Base-by-base conservation (phyloP, 768 basidiomycete species). In the Termitomyces sp. region DNA sequence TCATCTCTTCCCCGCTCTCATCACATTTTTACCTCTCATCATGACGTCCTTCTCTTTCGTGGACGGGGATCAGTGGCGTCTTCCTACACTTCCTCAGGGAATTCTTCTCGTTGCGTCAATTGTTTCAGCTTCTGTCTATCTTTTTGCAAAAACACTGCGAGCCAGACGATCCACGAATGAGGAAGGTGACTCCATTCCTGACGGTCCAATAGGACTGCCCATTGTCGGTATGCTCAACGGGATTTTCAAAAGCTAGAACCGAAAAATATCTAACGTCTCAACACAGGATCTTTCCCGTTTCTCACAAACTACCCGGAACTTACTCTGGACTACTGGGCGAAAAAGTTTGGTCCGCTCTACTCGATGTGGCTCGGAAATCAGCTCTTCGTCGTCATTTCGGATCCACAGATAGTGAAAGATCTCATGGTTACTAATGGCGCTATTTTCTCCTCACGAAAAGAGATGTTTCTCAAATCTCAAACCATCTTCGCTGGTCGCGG, bases 331-430 rank as follows among this genome's bases (percentile, higher is more conserved):
- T 56, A 64, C 36, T 81, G 79, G 79, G 71, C 75, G 1, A 73
- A 74, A 55, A 71, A 72, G 54, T 80, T 71, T 55, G 80, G 80
- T 0, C 66, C 76, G 0, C 55, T 81, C 12, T 80, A 74, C 60
- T 80, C 79, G 7, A 57, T 81, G 52, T 77, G 72, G 72, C 70
- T 82, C 22, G 80, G 80, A 18, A 74, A 77, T 58, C 79, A 79
- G 58, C 74, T 79, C 20, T 77, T 80, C 61, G 71, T 82, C 49
- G 67, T 79, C 40, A 57, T 82, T 34, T 79, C 78, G 5, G 78
- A 79, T 60, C 72, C 79, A 5, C 67, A 69, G 24, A 71, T 80
- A 12, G 79, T 72, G 0, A 74, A 75, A 49, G 79, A 80, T 55
- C 68, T 81, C 30, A 65, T 80, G 63, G 74, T 80, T 24, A 73